phyloP scores from a whole-genome alignment of 345 rosid species.

The Bruguiera sexangula region DNA sequence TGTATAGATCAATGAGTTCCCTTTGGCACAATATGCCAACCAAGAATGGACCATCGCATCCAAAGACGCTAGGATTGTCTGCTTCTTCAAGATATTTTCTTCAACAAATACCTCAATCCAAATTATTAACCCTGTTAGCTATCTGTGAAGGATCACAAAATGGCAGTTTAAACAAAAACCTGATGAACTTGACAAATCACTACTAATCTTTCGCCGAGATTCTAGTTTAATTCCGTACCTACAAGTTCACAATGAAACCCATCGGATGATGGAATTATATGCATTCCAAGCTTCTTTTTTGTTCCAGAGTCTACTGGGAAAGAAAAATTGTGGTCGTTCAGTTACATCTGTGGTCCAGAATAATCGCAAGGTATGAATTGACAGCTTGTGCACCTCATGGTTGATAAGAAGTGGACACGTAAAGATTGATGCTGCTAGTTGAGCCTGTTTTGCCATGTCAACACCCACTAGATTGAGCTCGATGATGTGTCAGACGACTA shows the following conservation, averaged over 20 bases:
- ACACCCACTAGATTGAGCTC: background rate
- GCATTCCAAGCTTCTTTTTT: background rate
- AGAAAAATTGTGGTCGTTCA: no score
- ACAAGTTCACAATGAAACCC: no score
- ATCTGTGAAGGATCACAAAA: background rate
- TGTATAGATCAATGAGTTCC: background rate
- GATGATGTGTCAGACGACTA: background rate
- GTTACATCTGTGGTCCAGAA: background rate
- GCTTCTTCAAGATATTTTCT: constrained; percentile 17
- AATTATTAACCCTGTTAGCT: background rate
- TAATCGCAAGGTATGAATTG: background rate
- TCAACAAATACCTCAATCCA: background rate
- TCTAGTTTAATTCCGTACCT: no score
- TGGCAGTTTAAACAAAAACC: background rate
- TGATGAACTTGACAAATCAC: no score
- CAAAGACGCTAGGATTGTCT: constrained; percentile 1
- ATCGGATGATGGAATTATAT: no score
- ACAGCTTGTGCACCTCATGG: no score
- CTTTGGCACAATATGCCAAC: constrained; percentile 16
- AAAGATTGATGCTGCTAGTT: background rate
- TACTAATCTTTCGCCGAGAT: no score
- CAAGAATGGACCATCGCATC: background rate
- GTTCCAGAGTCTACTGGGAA: background rate
- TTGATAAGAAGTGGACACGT: background rate
- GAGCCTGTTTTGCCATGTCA: background rate